A percentile compares a stretch with the other conserved stretches of the same genome.
Conservation (phyloP, 2,329 filamentous ascomycete genomes). For the Akanthomyces uredinophilus region DNA sequence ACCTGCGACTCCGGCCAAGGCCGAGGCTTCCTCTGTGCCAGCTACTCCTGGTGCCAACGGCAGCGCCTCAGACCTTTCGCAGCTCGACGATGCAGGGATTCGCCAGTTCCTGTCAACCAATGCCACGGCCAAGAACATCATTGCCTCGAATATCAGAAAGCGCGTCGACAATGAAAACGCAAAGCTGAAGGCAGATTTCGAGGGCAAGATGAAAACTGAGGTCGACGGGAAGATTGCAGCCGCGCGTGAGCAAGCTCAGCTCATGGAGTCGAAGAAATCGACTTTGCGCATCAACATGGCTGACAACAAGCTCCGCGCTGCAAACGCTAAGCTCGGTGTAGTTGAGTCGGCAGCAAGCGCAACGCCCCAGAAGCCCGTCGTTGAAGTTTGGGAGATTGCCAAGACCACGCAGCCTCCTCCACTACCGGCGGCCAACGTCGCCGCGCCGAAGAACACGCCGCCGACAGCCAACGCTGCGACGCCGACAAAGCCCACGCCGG, state of each 20-base stretch:
- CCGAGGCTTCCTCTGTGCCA: conserved; percentile 28
- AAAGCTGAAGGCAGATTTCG: conserved; percentile 51
- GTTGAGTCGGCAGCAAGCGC: conserved; percentile 79
- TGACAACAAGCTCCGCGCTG: conserved; percentile 60
- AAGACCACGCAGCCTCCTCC: conserved; percentile 45
- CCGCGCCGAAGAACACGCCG: conserved; percentile 19
- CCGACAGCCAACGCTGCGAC: not conserved
- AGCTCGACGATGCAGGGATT: conserved; percentile 50
- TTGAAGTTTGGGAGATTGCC: conserved; percentile 79
- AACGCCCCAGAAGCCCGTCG: conserved; percentile 77
- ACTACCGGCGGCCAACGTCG: conserved; percentile 15
- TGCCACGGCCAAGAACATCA: conserved; percentile 51
- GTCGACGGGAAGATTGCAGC: conserved; percentile 49
- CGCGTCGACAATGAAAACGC: conserved; percentile 63
- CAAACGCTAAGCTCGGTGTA: conserved; percentile 67
- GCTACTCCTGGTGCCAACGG: conserved; percentile 31
- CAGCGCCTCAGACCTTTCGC: conserved; percentile 37
- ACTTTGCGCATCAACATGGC: conserved; percentile 73
- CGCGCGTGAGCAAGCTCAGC: conserved; percentile 58
- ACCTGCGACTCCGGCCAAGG: conserved; percentile 29
- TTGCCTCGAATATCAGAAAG: conserved; percentile 60
- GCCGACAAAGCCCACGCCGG: conserved; percentile 18
- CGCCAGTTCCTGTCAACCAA: conserved; percentile 54
- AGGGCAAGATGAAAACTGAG: conserved; percentile 41
- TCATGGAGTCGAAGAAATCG: conserved; percentile 70